phyloP scores from a whole-genome alignment of 345 rosid species.

The Jatropha curcas region DNA sequence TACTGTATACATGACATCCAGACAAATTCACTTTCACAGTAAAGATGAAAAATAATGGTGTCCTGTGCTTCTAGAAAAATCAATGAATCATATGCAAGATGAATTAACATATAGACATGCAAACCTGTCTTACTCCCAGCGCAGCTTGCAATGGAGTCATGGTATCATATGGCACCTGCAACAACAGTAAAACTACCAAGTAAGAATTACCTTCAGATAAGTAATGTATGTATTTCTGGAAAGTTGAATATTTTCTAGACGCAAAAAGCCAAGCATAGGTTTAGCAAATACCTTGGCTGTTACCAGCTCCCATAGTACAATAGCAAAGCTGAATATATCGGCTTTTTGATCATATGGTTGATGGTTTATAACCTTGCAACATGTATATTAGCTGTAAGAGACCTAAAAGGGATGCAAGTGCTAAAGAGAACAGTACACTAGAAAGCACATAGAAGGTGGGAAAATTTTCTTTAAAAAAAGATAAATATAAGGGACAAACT shows the following conservation, averaged over 20 bases:
- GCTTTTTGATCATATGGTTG: conserved; percentile 71
- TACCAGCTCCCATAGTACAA: conserved; percentile 76
- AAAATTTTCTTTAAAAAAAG: not conserved
- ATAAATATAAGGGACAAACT: not conserved
- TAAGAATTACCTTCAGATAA: conserved; percentile 3
- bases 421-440: not conserved
- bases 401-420: not conserved
- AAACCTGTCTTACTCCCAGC: conserved; percentile 74
- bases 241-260: not conserved
- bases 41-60: not conserved
- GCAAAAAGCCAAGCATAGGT: not conserved
- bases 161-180: conserved; percentile 63
- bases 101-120: not conserved
- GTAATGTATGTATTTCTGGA: conserved; percentile 1
- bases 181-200: conserved; percentile 3
- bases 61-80: not conserved
- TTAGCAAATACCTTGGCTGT: conserved; percentile 62
- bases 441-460: no score
- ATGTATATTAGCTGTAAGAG: not conserved
- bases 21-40: not conserved
- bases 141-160: conserved; percentile 84
- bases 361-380: conserved; percentile 67
- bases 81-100: not conserved
- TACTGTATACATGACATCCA: no score
- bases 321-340: conserved; percentile 72